phyloP scores from a whole-genome alignment of 257 asterid species.

The Solanum bulbocastanum region DNA sequence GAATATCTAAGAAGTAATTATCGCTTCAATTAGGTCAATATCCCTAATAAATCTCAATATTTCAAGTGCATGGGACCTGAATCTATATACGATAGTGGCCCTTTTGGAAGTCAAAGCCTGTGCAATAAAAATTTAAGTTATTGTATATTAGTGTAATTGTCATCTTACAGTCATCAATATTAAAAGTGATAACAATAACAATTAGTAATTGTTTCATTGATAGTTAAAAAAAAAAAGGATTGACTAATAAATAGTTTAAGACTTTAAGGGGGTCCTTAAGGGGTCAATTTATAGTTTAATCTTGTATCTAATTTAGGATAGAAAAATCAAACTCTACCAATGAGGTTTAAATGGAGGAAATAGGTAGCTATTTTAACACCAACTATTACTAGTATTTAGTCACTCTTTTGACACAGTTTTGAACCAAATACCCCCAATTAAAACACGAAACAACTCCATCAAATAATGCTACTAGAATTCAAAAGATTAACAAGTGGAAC shows the following conservation, averaged over 20 bases:
- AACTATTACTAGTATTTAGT: neutral
- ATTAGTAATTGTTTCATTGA: neutral
- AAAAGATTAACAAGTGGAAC: too few species aligned
- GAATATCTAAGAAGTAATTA: neutral
- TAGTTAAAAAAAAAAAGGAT: neutral
- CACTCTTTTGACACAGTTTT: neutral
- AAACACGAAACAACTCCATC: neutral
- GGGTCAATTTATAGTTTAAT: neutral
- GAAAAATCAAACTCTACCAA: neutral
- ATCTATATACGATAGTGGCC: neutral
- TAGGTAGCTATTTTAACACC: neutral
- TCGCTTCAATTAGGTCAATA: neutral
- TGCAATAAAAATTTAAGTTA: neutral
- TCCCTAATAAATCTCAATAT: neutral
- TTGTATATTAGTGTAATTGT: neutral
- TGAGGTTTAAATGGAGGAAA: neutral
- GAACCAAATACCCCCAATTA: neutral
- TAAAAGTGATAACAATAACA: neutral
- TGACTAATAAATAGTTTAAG: neutral
- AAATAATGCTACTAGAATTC: too few species aligned
- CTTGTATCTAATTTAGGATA: neutral
- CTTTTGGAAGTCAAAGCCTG: neutral
- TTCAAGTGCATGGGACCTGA: neutral
- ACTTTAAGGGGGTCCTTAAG: neutral
- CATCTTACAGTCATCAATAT: neutral